Percentiles rank a stretch among this genome's conserved stretches.
phyloP scores from a whole-genome alignment of 441 rosid species.

The Eugenia klotzschiana region DNA sequence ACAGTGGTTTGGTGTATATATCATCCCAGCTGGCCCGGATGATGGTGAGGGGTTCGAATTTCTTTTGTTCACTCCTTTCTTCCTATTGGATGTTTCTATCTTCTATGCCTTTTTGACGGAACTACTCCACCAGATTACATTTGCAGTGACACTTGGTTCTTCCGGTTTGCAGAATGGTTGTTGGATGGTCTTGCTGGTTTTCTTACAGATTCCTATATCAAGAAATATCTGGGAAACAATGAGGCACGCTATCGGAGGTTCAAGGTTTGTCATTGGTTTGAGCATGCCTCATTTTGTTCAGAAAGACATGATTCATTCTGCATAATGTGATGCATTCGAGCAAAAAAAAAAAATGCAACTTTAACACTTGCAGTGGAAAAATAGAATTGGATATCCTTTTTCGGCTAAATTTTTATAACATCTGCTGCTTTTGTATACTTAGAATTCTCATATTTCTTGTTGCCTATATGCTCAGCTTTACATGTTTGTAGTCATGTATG shows the following conservation, averaged over 20 bases:
- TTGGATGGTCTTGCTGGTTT: slow-evolving; percentile 95
- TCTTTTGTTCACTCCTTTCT: background rate
- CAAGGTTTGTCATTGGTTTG: slow-evolving; percentile 38
- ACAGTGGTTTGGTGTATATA: slow-evolving; percentile 96
- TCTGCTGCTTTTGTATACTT: background rate
- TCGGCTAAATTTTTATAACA: background rate
- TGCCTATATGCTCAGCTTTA: background rate
- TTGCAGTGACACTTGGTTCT: background rate
- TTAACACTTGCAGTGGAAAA: background rate
- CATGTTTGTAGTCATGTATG: background rate
- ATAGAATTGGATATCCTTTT: background rate
- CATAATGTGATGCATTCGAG: background rate
- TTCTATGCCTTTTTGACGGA: background rate
- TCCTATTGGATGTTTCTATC: background rate
- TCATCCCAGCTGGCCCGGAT: slow-evolving; percentile 65
- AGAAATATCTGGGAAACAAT: slow-evolving; percentile 89
- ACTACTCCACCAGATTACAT: background rate
- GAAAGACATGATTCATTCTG: background rate
- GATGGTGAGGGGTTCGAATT: slow-evolving; percentile 46
- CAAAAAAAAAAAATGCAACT: background rate
- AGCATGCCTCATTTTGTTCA: background rate
- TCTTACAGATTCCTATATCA: slow-evolving; percentile 78
- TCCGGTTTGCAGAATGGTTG: slow-evolving; percentile 69
- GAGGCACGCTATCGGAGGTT: slow-evolving; percentile 90
- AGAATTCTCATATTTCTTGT: background rate